Evolutionary conservation across 345 rosid genomes (phyloP).

Genomic region (Citrus maxima): DNA sequence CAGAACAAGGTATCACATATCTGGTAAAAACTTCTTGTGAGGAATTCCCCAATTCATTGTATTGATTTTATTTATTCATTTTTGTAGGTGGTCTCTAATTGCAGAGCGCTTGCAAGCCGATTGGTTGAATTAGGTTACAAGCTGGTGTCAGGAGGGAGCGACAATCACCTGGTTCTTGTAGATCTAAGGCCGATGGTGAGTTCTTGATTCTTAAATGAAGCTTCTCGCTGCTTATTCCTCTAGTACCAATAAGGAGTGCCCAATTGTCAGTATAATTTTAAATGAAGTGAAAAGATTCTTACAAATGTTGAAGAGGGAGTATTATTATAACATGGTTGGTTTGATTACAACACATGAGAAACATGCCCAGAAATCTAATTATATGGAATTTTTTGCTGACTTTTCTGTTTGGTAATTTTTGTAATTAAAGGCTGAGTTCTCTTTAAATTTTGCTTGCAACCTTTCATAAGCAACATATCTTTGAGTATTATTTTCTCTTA

Average conservation of each 20-base stretch:
- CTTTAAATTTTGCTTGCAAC: not conserved
- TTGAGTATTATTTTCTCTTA: not conserved
- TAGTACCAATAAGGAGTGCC: no score
- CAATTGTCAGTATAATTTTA: no score
- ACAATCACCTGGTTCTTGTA: slow-evolving; percentile 87
- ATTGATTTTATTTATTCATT: not conserved
- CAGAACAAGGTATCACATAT: slow-evolving; percentile 58
- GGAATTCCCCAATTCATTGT: not conserved
- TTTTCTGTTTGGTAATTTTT: no score
- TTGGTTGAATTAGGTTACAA: slow-evolving; percentile 73
- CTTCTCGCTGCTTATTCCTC: no score
- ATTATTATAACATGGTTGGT: no score
- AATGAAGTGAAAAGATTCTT: no score
- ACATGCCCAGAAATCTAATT: no score
- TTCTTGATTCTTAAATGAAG: not conserved
- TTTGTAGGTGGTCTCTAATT: slow-evolving; percentile 71
- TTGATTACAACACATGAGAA: no score
- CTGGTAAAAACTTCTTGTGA: not conserved
- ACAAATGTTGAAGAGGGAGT: no score
- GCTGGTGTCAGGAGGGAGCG: slow-evolving; percentile 90
- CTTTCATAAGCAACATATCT: not conserved
- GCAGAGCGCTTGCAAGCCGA: slow-evolving; percentile 68
- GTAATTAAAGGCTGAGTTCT: no score
- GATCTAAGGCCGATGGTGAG: slow-evolving; percentile 85
- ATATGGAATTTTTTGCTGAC: no score